A percentile compares a stretch with the other conserved stretches of the same genome.
phyloP scores from a whole-genome alignment of 2,329 filamentous ascomycete genomes.

The Cladobotryum protrusum region DNA sequence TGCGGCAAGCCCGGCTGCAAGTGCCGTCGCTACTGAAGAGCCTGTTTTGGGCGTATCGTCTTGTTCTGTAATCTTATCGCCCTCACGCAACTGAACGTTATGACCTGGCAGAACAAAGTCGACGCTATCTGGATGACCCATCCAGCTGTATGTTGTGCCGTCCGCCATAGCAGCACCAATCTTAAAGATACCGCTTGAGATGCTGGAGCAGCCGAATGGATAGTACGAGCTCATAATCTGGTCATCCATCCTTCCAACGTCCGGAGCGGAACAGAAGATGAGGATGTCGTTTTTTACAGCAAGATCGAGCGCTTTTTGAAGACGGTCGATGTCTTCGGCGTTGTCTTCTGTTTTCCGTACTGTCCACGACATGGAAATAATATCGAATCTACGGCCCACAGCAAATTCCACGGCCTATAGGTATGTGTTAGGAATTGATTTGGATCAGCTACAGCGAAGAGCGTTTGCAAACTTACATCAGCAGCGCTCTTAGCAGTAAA shows the following conservation, averaged over 20 bases:
- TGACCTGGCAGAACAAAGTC: too few species aligned
- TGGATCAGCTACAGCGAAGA: not conserved
- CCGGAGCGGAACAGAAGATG: not conserved
- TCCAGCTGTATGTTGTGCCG: too few species aligned
- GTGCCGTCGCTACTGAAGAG: not conserved
- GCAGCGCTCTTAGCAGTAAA: constrained; percentile 2
- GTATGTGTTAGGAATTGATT: not conserved
- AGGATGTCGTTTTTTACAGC: not conserved
- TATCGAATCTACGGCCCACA: not conserved
- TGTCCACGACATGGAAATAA: constrained; percentile 3
- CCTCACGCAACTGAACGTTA: not conserved
- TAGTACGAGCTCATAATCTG: too few species aligned
- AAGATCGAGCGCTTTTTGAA: too few species aligned
- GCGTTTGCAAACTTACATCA: not conserved
- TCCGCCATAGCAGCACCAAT: too few species aligned
- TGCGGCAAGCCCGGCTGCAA: not conserved
- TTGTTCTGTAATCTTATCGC: not conserved
- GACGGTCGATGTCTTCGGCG: not conserved
- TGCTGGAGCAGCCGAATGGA: too few species aligned
- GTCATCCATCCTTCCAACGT: too few species aligned
- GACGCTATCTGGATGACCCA: too few species aligned
- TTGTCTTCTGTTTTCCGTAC: not conserved
- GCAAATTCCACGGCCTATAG: not conserved
- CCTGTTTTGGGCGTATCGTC: not conserved
- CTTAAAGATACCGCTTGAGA: too few species aligned